A percentile compares a stretch with the other conserved stretches of the same genome.
Evolutionary conservation across 1,284 basidiomycete species (phyloP).

Genomic region (Moesziomyces aphidis): DNA sequence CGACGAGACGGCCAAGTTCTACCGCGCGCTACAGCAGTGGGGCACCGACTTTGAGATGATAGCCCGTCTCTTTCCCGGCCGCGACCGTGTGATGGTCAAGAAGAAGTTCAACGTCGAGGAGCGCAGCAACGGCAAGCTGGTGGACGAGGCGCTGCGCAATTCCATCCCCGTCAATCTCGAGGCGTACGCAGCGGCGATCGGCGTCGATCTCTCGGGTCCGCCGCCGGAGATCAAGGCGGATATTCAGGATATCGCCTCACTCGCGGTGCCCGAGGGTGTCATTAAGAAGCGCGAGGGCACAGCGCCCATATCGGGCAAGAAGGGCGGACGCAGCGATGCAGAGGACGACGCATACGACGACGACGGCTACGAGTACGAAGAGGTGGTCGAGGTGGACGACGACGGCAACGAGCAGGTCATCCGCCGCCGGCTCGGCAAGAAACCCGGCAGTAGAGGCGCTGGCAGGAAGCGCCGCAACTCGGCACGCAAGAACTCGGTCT

Average conservation of each 20-base stretch:
- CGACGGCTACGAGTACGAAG: constrained; percentile 49
- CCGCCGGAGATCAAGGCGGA: constrained; percentile 58
- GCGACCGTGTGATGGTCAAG: constrained; percentile 88
- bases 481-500: constrained; percentile 24
- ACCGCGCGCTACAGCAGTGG: constrained; percentile 82
- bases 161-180: constrained; percentile 60
- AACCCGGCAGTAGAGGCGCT: constrained; percentile 18
- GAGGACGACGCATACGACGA: constrained; percentile 32
- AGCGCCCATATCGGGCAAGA: constrained; percentile 18
- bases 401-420: constrained; percentile 46
- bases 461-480: constrained; percentile 26
- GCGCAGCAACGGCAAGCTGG: constrained; percentile 74
- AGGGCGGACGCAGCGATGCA: constrained; percentile 36
- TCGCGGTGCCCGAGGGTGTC: constrained; percentile 9
- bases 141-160: constrained; percentile 60
- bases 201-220: constrained; percentile 64
- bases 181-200: constrained; percentile 60
- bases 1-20: constrained; percentile 87
- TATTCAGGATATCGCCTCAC: constrained; percentile 29
- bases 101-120: constrained; percentile 91
- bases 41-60: constrained; percentile 93
- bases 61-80: constrained; percentile 82
- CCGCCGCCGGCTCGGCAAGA: constrained; percentile 35
- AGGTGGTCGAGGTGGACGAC: constrained; percentile 54
- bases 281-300: constrained; percentile 40